These are phyloP conservation scores for Abortiporus biennis DNA, from an alignment of 1,284 basidiomycete species.

Conservation along the genomic window DNA sequence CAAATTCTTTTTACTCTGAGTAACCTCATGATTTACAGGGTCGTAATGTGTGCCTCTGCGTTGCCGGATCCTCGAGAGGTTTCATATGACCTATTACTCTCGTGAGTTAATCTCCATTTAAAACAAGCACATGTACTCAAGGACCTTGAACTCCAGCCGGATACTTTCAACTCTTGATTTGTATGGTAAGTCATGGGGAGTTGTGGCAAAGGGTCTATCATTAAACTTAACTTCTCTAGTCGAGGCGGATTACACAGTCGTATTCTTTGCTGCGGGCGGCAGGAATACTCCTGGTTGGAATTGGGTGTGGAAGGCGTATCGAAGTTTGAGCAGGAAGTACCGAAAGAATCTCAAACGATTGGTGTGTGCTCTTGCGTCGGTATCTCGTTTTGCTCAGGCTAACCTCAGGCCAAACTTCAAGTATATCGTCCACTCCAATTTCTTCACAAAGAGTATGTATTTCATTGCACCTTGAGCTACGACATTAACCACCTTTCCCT, in stretches of 20 bases:
- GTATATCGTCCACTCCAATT: slow-evolving; percentile 83
- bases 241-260: slow-evolving; percentile 81
- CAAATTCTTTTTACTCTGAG: neutral
- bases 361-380: slow-evolving; percentile 32
- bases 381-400: slow-evolving; percentile 3
- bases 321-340: slow-evolving; percentile 76
- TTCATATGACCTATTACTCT: slow-evolving; percentile 71
- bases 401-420: slow-evolving; percentile 27
- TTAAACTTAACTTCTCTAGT: slow-evolving; percentile 35
- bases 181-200: slow-evolving; percentile 74
- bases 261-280: slow-evolving; percentile 81
- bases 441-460: slow-evolving; percentile 76
- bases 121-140: neutral
- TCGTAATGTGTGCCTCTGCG: slow-evolving; percentile 74
- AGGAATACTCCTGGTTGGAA: slow-evolving; percentile 76
- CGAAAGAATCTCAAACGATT: slow-evolving; percentile 83
- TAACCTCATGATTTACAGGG: slow-evolving; percentile 39
- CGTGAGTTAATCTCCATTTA: slow-evolving; percentile 41
- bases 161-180: slow-evolving; percentile 73
- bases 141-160: slow-evolving; percentile 35
- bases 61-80: slow-evolving; percentile 74
- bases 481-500: neutral
- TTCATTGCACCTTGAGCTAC: neutral
- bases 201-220: too few species aligned
- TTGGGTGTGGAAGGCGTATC: slow-evolving; percentile 87